Evolutionary conservation across 192 early-diverging fungal genomes (phyloP).

Genomic region (Chytriomyces hyalinus): DNA sequence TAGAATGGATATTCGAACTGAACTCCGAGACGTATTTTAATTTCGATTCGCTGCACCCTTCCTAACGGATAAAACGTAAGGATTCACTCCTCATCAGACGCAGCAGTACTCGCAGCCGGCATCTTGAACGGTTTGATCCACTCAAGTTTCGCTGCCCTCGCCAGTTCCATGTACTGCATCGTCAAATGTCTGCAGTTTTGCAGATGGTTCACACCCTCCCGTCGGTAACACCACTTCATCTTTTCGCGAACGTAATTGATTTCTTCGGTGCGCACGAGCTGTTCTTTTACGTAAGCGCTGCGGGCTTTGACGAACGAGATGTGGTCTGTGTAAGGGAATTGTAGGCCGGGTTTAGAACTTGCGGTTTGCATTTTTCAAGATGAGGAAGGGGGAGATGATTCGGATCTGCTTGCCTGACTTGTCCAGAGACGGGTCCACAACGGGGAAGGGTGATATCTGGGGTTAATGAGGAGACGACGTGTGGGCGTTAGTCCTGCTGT

Average conservation of each 20-base stretch:
- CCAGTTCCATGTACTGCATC: conserved; percentile 76
- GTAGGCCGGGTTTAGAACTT: neutral
- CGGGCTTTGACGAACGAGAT: conserved; percentile 70
- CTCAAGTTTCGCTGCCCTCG: conserved; percentile 40
- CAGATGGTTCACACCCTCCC: conserved; percentile 93
- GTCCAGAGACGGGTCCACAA: conserved; percentile 48
- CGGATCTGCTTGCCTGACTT: conserved; percentile 35
- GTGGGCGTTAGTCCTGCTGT: too few species aligned
- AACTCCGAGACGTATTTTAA: too few species aligned
- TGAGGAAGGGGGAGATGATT: neutral
- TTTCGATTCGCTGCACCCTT: too few species aligned
- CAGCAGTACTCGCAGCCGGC: conserved; percentile 6
- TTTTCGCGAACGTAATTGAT: conserved; percentile 81
- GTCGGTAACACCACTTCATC: conserved; percentile 88
- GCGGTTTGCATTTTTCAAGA: neutral
- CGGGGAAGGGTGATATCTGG: conserved; percentile 50
- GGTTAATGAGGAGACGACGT: neutral
- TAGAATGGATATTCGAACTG: neutral
- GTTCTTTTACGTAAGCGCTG: conserved; percentile 80
- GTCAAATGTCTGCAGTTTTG: conserved; percentile 87
- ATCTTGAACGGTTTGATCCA: conserved; percentile 32
- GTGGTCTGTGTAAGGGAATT: conserved; percentile 31
- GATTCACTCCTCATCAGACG: conserved; percentile 8
- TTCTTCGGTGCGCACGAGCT: conserved; percentile 93
- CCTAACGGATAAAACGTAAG: too few species aligned